Conservation (phyloP, 768 basidiomycete species). For the Candolleomyces efflorescens region DNA sequence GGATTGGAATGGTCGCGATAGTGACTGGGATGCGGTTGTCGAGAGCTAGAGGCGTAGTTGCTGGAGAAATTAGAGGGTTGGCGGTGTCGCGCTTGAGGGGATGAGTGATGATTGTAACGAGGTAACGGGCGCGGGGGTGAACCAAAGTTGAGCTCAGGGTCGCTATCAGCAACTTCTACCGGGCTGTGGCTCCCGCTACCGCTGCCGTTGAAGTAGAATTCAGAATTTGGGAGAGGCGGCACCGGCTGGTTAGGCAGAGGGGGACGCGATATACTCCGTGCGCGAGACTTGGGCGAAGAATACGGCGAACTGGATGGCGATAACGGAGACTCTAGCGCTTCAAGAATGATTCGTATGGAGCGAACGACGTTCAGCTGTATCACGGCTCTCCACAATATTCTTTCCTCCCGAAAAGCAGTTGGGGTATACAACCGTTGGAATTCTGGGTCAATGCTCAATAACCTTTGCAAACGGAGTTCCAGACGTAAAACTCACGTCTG, state of each 20-base stretch:
- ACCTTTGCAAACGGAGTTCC: not conserved
- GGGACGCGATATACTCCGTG: conserved; percentile 31
- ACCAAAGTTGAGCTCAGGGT: conserved; percentile 20
- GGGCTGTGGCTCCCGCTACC: conserved; percentile 9
- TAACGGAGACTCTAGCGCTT: conserved; percentile 35
- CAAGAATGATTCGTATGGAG: conserved; percentile 70
- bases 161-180: not conserved
- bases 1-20: conserved; percentile 16
- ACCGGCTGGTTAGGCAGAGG: conserved; percentile 16
- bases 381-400: conserved; percentile 77
- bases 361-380: conserved; percentile 82
- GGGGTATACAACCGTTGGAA: conserved; percentile 76
- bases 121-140: conserved; percentile 11
- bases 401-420: conserved; percentile 69
- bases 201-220: conserved; percentile 15
- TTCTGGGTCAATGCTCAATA: conserved; percentile 37
- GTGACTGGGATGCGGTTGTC: conserved; percentile 12
- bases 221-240: conserved; percentile 4
- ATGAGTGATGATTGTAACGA: not conserved
- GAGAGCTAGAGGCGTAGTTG: conserved; percentile 17
- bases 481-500: conserved; percentile 52
- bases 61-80: conserved; percentile 12
- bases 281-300: conserved; percentile 30
- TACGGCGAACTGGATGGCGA: conserved; percentile 32
- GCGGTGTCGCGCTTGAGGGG: conserved; percentile 2